Conservation (phyloP, 768 basidiomycete genomes). For the Lenzites betulinus region DNA sequence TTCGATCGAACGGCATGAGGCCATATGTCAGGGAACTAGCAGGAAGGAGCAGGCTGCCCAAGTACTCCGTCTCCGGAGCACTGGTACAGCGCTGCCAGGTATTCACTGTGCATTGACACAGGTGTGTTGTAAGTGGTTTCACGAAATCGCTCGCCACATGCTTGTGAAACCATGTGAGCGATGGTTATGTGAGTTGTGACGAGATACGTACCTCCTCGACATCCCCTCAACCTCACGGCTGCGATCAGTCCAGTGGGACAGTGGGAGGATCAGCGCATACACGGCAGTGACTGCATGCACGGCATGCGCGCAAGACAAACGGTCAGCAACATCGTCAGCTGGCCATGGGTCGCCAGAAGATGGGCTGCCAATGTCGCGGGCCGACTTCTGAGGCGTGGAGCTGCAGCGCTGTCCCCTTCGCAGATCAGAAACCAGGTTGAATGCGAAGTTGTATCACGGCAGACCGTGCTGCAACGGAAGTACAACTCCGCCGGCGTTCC, state of each 20-base stretch:
- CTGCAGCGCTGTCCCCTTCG: too few species aligned
- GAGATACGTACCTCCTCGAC: background rate
- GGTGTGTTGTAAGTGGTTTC: too few species aligned
- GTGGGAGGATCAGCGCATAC: background rate
- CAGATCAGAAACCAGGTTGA: background rate
- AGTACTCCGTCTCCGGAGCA: too few species aligned
- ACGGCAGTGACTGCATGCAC: background rate
- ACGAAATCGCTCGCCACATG: too few species aligned
- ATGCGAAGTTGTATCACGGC: background rate
- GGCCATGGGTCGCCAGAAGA: background rate
- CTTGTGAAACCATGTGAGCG: too few species aligned
- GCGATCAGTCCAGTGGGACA: too few species aligned
- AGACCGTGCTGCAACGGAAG: background rate
- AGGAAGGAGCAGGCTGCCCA: too few species aligned
- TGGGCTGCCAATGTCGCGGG: background rate
- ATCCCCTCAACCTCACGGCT: background rate
- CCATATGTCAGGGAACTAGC: too few species aligned
- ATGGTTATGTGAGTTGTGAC: too few species aligned
- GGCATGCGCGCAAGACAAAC: background rate
- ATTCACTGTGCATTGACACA: too few species aligned
- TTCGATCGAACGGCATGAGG: too few species aligned
- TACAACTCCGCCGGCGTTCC: background rate
- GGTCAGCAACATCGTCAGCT: background rate
- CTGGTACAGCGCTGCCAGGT: too few species aligned
- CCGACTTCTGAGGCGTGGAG: background rate